phyloP scores from a whole-genome alignment of 2,329 filamentous ascomycete species.

The Cordyceps farinosa region DNA sequence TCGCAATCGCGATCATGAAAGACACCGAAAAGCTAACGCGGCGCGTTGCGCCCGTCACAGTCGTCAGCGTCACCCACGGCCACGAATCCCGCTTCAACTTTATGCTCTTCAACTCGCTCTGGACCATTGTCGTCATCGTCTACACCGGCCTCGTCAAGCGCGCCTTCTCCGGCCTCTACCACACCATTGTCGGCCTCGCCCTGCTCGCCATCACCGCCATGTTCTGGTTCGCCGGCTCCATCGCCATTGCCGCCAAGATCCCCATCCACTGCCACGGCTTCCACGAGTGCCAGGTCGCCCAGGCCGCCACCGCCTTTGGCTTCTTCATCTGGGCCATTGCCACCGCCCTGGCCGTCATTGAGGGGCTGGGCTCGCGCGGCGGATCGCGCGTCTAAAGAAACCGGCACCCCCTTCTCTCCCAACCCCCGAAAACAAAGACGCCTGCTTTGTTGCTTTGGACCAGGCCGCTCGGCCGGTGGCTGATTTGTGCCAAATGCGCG shows the following conservation, averaged over 20 bases:
- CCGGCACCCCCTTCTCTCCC: background rate
- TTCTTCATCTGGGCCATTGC: conserved; percentile 61
- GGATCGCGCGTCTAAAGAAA: conserved; percentile 25
- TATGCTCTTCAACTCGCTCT: conserved; percentile 74
- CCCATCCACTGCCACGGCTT: conserved; percentile 52
- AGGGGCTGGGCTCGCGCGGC: conserved; percentile 39
- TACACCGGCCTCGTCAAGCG: conserved; percentile 68
- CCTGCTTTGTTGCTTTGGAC: too few species aligned
- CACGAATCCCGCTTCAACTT: conserved; percentile 61
- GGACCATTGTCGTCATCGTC: conserved; percentile 67
- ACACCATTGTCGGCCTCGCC: conserved; percentile 61
- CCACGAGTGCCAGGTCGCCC: conserved; percentile 54
- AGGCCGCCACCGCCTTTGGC: conserved; percentile 63
- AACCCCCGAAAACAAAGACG: background rate
- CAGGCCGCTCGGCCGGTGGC: background rate
- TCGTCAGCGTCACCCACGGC: conserved; percentile 45
- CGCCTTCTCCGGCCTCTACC: conserved; percentile 57
- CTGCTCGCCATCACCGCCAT: conserved; percentile 72
- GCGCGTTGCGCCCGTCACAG: conserved; percentile 35
- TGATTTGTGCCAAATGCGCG: background rate
- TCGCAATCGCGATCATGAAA: background rate
- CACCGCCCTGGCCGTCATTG: conserved; percentile 44
- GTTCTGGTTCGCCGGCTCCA: conserved; percentile 87
- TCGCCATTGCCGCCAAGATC: conserved; percentile 67
- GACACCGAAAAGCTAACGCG: background rate